Evolutionary conservation across 192 early-diverging fungal species (phyloP).

Genomic region (Backusella macrospora): DNA sequence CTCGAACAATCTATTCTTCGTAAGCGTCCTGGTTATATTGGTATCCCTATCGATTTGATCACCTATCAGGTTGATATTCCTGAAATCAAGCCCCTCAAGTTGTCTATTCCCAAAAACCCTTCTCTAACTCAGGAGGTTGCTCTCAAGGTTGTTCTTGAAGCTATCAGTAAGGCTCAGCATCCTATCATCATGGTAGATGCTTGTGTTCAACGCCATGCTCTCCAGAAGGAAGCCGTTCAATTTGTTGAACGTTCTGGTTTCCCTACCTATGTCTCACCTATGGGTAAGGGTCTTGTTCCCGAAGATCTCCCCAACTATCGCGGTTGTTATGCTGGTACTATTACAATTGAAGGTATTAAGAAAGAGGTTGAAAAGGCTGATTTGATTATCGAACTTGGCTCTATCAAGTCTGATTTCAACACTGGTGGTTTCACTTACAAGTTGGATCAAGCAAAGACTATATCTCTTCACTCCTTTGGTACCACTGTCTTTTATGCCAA

Average conservation of each 20-base stretch:
- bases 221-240: conserved; percentile 29
- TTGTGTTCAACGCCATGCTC: conserved; percentile 39
- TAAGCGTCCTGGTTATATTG: conserved; percentile 41
- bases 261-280: conserved; percentile 47
- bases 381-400: conserved; percentile 46
- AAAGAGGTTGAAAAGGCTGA: conserved; percentile 43
- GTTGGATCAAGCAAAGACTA: conserved; percentile 36
- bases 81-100: conserved; percentile 32
- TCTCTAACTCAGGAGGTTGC: conserved; percentile 30
- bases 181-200: conserved; percentile 52
- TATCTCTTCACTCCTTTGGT: conserved; percentile 46
- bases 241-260: conserved; percentile 36
- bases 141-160: conserved; percentile 38
- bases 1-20: conserved; percentile 7
- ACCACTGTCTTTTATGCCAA: conserved; percentile 41
- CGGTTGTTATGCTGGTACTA: conserved; percentile 44
- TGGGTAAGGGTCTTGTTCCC: conserved; percentile 48
- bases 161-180: conserved; percentile 39
- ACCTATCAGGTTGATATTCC: conserved; percentile 26
- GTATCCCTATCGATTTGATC: conserved; percentile 48
- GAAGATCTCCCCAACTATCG: conserved; percentile 43
- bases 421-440: conserved; percentile 55
- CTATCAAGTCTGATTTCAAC: conserved; percentile 53
- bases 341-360: conserved; percentile 38
- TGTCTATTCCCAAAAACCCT: conserved; percentile 34